A percentile compares a stretch with the other conserved stretches of the same genome.
Conservation (phyloP, 1,139 yeast genomes). For the Taphrina populina region DNA sequence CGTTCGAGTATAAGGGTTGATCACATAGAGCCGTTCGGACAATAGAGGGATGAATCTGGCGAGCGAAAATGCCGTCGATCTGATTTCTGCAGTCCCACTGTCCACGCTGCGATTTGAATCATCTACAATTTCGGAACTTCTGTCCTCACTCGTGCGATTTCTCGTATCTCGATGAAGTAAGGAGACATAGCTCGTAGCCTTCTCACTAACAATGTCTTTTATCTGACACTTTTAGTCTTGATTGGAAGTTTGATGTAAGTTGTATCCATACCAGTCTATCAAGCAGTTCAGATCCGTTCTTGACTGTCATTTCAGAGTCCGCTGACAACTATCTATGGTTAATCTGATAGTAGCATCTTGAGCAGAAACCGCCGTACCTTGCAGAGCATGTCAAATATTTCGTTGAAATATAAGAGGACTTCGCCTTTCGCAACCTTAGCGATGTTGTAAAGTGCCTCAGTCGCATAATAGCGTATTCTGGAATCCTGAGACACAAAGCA, state of each 20-base stretch:
- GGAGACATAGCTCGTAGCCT: constrained; percentile 88
- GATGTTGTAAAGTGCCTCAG: constrained; percentile 92
- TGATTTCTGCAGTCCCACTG: no score
- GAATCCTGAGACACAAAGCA: constrained; percentile 97
- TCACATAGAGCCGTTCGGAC: constrained; percentile 85
- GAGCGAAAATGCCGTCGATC: constrained; percentile 68
- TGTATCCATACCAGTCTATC: constrained; percentile 62
- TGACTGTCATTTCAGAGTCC: constrained; percentile 86
- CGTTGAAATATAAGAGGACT: constrained; percentile 83
- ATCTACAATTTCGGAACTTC: not conserved
- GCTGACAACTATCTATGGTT: constrained; percentile 60
- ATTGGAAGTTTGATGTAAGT: not conserved
- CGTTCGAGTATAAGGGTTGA: constrained; percentile 81
- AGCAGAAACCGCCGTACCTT: no score
- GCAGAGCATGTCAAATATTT: constrained; percentile 88
- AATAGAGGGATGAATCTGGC: constrained; percentile 86
- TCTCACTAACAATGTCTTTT: constrained; percentile 93
- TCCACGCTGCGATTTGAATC: not conserved
- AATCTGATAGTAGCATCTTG: no score
- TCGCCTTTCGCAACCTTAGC: constrained; percentile 98
- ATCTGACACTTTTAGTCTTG: not conserved
- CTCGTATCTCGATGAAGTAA: constrained; percentile 5
- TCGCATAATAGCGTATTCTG: constrained; percentile 91
- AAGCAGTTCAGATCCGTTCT: constrained; percentile 91
- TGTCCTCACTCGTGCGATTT: not conserved